Percentiles rank a stretch among this genome's conserved stretches.
Conservation (phyloP, 352 stramenopile genomes). For the Phytophthora meadii region DNA sequence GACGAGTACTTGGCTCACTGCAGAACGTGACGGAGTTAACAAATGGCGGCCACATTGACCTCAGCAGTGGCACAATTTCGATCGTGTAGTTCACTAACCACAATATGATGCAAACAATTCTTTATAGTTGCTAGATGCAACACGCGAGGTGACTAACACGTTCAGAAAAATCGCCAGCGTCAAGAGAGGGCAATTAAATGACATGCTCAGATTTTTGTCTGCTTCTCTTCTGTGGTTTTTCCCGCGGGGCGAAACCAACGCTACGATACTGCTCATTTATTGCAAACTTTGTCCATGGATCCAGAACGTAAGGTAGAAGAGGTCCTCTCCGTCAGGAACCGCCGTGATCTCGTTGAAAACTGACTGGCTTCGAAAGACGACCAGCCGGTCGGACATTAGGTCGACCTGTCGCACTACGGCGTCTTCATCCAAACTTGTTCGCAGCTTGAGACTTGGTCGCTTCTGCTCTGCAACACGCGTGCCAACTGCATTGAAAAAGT, state of each 20-base stretch:
- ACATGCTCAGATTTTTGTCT: slow-evolving; percentile 1
- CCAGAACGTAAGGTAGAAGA: slow-evolving; percentile 84
- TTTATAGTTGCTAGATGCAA: too few species aligned
- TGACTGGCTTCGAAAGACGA: slow-evolving; percentile 72
- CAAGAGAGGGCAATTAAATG: slow-evolving; percentile 12
- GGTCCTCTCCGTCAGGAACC: slow-evolving; percentile 34
- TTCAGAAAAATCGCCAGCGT: neutral
- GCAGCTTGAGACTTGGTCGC: slow-evolving; percentile 41
- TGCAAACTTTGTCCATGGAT: slow-evolving; percentile 73
- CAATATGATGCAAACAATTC: neutral
- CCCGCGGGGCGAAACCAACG: neutral
- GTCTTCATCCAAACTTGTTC: slow-evolving; percentile 37
- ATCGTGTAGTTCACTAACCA: neutral
- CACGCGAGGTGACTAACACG: too few species aligned
- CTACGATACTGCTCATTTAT: slow-evolving; percentile 14
- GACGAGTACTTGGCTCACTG: slow-evolving; percentile 32
- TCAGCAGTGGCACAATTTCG: slow-evolving; percentile 37
- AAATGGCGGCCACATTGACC: slow-evolving; percentile 20
- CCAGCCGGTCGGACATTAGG: slow-evolving; percentile 54
- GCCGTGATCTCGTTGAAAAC: slow-evolving; percentile 76
- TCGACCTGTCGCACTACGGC: slow-evolving; percentile 42
- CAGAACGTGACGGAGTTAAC: slow-evolving; percentile 28
- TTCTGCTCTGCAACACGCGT: slow-evolving; percentile 10
- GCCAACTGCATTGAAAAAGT: slow-evolving; percentile 58
- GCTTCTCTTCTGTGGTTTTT: neutral